A percentile compares a stretch with the other conserved stretches of the same genome.
phyloP scores from a whole-genome alignment of 495 filamentous ascomycete genomes.

The Daldinia childiae region DNA sequence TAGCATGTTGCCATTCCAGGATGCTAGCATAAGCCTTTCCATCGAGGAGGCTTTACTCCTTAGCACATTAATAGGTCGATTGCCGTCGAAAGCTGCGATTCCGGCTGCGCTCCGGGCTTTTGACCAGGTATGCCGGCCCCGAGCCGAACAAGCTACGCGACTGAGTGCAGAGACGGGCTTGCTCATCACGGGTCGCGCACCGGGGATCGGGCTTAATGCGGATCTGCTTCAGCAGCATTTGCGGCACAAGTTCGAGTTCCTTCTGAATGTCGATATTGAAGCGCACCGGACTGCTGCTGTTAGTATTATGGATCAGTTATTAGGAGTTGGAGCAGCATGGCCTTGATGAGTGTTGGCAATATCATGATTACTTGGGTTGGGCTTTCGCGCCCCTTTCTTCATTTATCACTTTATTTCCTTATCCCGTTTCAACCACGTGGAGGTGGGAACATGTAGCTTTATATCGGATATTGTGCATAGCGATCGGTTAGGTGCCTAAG shows the following conservation, averaged over 20 bases:
- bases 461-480: conserved; percentile 11
- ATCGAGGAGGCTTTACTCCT: conserved; percentile 43
- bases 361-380: not conserved
- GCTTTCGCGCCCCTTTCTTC: not conserved
- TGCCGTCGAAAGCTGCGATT: conserved; percentile 34
- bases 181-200: conserved; percentile 31
- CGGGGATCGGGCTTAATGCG: conserved; percentile 39
- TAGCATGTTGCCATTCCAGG: conserved; percentile 39
- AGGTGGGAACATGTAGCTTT: not conserved
- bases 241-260: conserved; percentile 32
- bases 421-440: not conserved
- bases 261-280: conserved; percentile 29
- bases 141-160: conserved; percentile 33
- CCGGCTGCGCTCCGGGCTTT: conserved; percentile 42
- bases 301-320: conserved; percentile 39
- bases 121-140: conserved; percentile 42
- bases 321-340: conserved; percentile 7
- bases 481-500: conserved; percentile 5
- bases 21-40: conserved; percentile 27
- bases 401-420: not conserved
- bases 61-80: conserved; percentile 34
- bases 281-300: conserved; percentile 22
- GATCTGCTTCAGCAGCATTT: conserved; percentile 34
- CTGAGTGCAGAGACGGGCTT: conserved; percentile 31
- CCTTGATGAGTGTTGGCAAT: not conserved